phyloP scores from a whole-genome alignment of 2,329 filamentous ascomycete species.

The Cryphonectria nitschkei region DNA sequence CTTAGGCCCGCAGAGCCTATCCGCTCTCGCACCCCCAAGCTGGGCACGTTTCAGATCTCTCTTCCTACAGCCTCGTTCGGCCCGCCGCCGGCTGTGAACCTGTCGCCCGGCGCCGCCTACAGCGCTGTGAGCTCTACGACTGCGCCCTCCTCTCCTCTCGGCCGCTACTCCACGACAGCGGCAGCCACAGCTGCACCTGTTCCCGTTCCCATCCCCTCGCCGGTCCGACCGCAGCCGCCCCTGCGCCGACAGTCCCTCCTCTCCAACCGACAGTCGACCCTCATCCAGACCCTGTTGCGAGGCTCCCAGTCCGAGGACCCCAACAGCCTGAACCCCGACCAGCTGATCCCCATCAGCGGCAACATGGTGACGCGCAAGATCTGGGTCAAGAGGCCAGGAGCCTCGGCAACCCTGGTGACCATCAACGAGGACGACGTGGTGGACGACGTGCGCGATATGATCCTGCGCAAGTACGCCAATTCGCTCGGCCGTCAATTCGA shows the following conservation, averaged over 20 bases:
- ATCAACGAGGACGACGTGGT: slow-evolving; percentile 88
- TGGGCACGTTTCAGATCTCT: slow-evolving; percentile 22
- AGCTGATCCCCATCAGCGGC: slow-evolving; percentile 45
- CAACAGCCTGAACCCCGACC: slow-evolving; percentile 38
- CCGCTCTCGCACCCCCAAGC: slow-evolving; percentile 29
- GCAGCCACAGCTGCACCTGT: not conserved
- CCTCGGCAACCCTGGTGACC: slow-evolving; percentile 84
- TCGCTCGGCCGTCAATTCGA: slow-evolving; percentile 88
- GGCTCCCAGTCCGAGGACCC: slow-evolving; percentile 45
- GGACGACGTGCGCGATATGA: slow-evolving; percentile 91
- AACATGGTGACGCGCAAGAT: slow-evolving; percentile 76
- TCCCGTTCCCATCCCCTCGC: not conserved
- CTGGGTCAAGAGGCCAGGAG: slow-evolving; percentile 88
- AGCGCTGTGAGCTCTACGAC: slow-evolving; percentile 27
- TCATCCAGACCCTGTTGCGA: slow-evolving; percentile 59
- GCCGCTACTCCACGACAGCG: slow-evolving; percentile 34
- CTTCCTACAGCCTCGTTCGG: slow-evolving; percentile 22
- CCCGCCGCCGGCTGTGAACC: slow-evolving; percentile 29
- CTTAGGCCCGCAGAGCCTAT: slow-evolving; percentile 32
- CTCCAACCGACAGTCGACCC: slow-evolving; percentile 47
- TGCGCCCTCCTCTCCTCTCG: slow-evolving; percentile 31
- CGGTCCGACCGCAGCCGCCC: slow-evolving; percentile 33
- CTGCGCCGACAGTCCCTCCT: slow-evolving; percentile 50
- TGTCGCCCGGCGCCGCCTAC: slow-evolving; percentile 29
- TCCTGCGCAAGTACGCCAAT: slow-evolving; percentile 91